Base-by-base conservation (phyloP, 179 eudicot species). In the Patellifolia procumbens region DNA sequence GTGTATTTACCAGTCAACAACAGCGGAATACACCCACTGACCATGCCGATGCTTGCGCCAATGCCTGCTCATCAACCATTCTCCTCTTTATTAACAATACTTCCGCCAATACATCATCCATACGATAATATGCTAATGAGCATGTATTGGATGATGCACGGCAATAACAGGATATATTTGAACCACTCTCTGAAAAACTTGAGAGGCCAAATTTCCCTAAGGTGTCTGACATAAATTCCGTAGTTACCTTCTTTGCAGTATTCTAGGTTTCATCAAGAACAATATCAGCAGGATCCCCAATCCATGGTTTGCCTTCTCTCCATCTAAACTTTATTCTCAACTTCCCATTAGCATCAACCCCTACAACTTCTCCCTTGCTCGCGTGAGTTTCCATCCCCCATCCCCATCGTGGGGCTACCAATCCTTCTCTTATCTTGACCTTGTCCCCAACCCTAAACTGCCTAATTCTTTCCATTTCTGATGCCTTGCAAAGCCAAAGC, bases 301-400 rank as follows among this genome's bases (percentile, higher is more conserved):
- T 89, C 99, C 99, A 95, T 13, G 97, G 97, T 78, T 86, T 89
- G 70, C 99, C 99, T 78, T 95, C 97, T 79, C 99, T 86, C 99
- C 99, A 95, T 73, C 87, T 79, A 66, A 95, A 95, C 79, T 86
- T 89, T 26, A 95, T 95, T 87, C 99, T 81, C 72, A 95, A 74
- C 73, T 93, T 95, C 55, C 99, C 99, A 39, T 95, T 93, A 8
- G 98, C 99, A 79, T 95, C 99, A 0, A 95, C 99, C n/a, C 99
- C 98, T 2, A 93, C 98, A 1, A 95, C 91, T 76, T 86, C 75
- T 68, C 99, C 99, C 81, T 83, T 95, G 82, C 99, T 95, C 0
- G 94, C 90, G 82, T 89, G 94, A 7, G 99, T 95, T 83, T 95
- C 99, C 93, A 93, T 93, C 26, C 99, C 99, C 99, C 99, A 95